These are phyloP conservation scores for Nothomitra cinnamomea DNA, from an alignment of 2,329 filamentous ascomycete genomes.

Conservation along the genomic window DNA sequence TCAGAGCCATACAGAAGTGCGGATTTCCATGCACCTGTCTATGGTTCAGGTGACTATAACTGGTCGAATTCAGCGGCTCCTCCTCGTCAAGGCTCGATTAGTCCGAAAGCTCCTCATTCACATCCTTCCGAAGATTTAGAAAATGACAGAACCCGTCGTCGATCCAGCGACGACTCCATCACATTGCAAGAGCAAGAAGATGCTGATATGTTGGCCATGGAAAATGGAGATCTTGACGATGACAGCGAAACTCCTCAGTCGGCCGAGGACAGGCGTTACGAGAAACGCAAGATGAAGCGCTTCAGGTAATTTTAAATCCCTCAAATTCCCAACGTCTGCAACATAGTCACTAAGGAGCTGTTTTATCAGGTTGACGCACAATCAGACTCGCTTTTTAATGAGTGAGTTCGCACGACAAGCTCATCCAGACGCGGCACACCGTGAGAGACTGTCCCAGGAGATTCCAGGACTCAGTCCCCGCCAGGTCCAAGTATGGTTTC, in stretches of 20 bases:
- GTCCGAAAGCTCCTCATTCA: background rate
- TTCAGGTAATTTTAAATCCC: slow-evolving; percentile 41
- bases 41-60: background rate
- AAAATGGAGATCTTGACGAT: background rate
- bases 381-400: slow-evolving; percentile 94
- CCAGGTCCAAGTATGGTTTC: slow-evolving; percentile 97
- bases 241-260: slow-evolving; percentile 1
- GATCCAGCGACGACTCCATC: background rate
- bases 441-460: slow-evolving; percentile 71
- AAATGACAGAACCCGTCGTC: background rate
- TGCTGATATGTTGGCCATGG: background rate
- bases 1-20: background rate
- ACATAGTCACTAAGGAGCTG: background rate
- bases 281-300: slow-evolving; percentile 47
- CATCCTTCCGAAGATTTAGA: background rate
- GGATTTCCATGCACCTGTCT: background rate
- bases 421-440: slow-evolving; percentile 80
- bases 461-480: slow-evolving; percentile 83
- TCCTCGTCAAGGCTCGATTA: background rate
- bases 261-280: background rate
- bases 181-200: background rate
- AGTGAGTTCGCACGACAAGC: slow-evolving; percentile 92
- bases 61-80: background rate
- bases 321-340: background rate
- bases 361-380: slow-evolving; percentile 61